These are phyloP conservation scores for Penicillium goetzii DNA, from an alignment of 495 filamentous ascomycete genomes.

Conservation along the genomic window DNA sequence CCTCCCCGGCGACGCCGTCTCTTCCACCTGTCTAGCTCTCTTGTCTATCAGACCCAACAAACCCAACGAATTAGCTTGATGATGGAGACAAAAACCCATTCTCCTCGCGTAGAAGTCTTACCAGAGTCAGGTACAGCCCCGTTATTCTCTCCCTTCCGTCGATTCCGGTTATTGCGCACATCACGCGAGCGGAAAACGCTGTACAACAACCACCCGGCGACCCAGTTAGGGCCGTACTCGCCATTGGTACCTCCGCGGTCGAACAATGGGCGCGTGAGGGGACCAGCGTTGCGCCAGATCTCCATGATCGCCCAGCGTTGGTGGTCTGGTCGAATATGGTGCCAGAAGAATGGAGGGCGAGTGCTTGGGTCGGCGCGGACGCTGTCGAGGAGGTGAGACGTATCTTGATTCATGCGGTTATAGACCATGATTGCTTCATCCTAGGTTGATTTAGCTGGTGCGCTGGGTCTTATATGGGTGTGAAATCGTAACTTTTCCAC, in stretches of 20 bases:
- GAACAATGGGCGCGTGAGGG: constrained; percentile 44
- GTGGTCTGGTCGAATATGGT: constrained; percentile 47
- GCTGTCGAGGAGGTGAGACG: constrained; percentile 45
- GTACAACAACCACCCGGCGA: constrained; percentile 61
- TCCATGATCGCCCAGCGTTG: constrained; percentile 46
- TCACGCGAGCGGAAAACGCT: constrained; percentile 62
- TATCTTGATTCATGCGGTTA: constrained; percentile 46
- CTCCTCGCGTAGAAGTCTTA: constrained; percentile 23
- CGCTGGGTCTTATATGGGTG: background rate
- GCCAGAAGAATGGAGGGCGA: constrained; percentile 52
- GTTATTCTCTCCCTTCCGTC: constrained; percentile 41
- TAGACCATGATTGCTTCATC: constrained; percentile 54
- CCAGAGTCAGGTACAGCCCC: constrained; percentile 27
- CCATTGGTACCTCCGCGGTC: constrained; percentile 42
- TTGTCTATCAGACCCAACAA: constrained; percentile 25
- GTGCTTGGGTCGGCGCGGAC: constrained; percentile 39
- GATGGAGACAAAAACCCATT: background rate
- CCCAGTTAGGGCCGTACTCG: constrained; percentile 59
- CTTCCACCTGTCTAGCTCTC: constrained; percentile 29
- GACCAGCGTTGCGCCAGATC: constrained; percentile 43
- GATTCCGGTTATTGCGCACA: constrained; percentile 57
- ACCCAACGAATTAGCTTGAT: constrained; percentile 9
- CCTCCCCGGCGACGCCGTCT: constrained; percentile 34
- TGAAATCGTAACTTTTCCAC: background rate
- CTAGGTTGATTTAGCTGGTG: constrained; percentile 27